Evolutionary conservation across 2,329 filamentous ascomycete genomes (phyloP), one percentile per base, ranked within the genome.

Genomic region (Exserohilum turcica): DNA sequence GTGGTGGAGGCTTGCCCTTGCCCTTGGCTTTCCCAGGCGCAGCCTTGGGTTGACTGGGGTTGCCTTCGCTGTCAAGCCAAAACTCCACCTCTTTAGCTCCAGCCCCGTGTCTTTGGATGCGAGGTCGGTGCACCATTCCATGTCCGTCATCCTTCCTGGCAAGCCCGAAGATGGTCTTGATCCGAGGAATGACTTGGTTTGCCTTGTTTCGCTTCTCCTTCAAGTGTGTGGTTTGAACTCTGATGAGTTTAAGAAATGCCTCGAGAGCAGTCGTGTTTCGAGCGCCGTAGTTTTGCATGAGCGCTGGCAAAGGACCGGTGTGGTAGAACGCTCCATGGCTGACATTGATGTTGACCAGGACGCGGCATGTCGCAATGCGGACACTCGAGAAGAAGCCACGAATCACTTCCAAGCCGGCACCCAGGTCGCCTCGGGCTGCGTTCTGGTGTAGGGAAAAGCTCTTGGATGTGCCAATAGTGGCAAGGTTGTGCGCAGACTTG

Each of bases 261-360:
- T 72, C 67, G 9, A 78, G 39, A 1, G 52, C 56, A 5, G 38
- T 52, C 3, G 51, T 60, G 32, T 56, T 64, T 1, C 48, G 40
- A n/a, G 27, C 35, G 21, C 55, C 54, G 7, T 63, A 69, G 8
- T 38, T 49, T 3, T 43, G 31, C 61, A 71, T 71, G 2, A 72
- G 56, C 12, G 36, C 32, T 5, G 54, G 33, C 1, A 85, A 60
- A 3, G 69, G 67, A 2, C 74, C 74, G 1, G 74, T 62, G 48
- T 81, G 72, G 63, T 84, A 84, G 60, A 84, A 86, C 0, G 83
- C 83, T 2, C 78, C 76, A 51, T 81, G 79, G 13, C 81, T 83
- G 37, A 86, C 82, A 47, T 87, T 84, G 2, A 87, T 75, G 45
- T 88, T 88, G 19, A 87, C 68, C 1, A 88, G 65, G 12, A 87